A percentile compares a stretch with the other conserved stretches of the same genome.
These are phyloP conservation scores for Candida rishiriensis DNA, from an alignment of 805 yeast genomes.

Conservation along the genomic window DNA sequence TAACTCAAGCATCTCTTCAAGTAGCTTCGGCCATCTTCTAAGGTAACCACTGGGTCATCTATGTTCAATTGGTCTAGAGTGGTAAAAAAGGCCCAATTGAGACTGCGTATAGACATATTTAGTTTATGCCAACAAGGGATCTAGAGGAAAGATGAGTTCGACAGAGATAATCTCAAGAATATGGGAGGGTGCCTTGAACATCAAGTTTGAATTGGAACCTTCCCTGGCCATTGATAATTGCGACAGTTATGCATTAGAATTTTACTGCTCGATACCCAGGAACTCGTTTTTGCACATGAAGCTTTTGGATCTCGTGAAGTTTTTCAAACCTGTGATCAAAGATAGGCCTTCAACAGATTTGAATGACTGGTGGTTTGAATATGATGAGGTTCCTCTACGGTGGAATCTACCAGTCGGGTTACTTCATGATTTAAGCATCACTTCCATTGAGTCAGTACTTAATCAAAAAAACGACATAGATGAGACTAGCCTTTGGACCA, in stretches of 20 bases:
- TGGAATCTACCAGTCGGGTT: conserved; percentile 82
- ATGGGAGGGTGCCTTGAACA: conserved; percentile 54
- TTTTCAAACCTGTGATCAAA: conserved; percentile 31
- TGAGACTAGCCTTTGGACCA: conserved; percentile 36
- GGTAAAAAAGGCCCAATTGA: too few relatives aligned
- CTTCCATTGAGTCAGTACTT: not conserved
- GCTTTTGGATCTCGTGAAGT: conserved; percentile 33
- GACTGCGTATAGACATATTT: too few relatives aligned
- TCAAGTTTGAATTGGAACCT: conserved; percentile 30
- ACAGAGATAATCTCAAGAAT: conserved; percentile 32
- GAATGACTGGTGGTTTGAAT: conserved; percentile 59
- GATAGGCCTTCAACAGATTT: conserved; percentile 16
- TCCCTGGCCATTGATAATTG: conserved; percentile 18
- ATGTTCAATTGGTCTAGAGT: too few relatives aligned
- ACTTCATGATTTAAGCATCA: conserved; percentile 42
- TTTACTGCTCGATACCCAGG: conserved; percentile 30
- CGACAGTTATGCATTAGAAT: conserved; percentile 16
- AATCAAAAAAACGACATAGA: conserved; percentile 12
- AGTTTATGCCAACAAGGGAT: too few relatives aligned
- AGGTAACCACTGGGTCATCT: too few relatives aligned
- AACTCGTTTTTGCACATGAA: conserved; percentile 50
- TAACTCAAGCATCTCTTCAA: too few relatives aligned
- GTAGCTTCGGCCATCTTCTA: too few relatives aligned
- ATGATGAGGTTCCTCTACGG: conserved; percentile 55
- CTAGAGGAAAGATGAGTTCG: conserved; percentile 12